phyloP scores from a whole-genome alignment of 192 early-diverging fungal genomes.

The Chytriomyces sp. region DNA sequence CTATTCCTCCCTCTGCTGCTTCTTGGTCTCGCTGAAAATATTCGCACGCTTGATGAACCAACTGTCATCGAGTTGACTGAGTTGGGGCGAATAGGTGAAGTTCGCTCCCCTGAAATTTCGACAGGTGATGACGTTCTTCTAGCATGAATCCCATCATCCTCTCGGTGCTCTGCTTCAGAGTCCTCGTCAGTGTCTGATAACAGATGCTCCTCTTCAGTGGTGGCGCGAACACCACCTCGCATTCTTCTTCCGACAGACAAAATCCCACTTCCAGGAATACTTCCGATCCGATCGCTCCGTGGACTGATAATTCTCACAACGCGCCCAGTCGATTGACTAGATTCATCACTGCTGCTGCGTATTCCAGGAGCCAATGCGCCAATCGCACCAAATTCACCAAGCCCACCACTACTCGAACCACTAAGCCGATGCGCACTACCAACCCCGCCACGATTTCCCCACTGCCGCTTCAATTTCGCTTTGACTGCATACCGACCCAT shows the following conservation, averaged over 20 bases:
- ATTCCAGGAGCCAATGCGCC: background rate
- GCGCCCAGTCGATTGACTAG: background rate
- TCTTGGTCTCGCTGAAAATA: background rate
- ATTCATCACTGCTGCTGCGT: background rate
- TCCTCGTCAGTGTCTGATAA: background rate
- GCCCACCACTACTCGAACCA: background rate
- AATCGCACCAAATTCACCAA: background rate
- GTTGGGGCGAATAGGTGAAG: background rate
- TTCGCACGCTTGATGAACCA: background rate
- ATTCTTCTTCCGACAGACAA: background rate
- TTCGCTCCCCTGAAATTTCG: background rate
- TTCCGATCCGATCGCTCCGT: background rate
- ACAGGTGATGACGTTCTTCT: background rate
- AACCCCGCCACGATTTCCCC: background rate
- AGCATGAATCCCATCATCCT: background rate
- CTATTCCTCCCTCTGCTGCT: background rate
- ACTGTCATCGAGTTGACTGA: background rate
- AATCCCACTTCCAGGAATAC: background rate
- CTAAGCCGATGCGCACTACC: background rate
- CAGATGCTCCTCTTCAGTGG: background rate
- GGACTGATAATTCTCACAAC: constrained; percentile 19
- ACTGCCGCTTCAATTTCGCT: constrained; percentile 48
- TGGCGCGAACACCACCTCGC: background rate
- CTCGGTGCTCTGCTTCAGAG: background rate
- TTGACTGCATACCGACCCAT: constrained; percentile 61